Percentiles rank a stretch among this genome's conserved stretches.
Evolutionary conservation across 2,329 filamentous ascomycete genomes (phyloP).

Genomic region (Fusarium cicatricum): DNA sequence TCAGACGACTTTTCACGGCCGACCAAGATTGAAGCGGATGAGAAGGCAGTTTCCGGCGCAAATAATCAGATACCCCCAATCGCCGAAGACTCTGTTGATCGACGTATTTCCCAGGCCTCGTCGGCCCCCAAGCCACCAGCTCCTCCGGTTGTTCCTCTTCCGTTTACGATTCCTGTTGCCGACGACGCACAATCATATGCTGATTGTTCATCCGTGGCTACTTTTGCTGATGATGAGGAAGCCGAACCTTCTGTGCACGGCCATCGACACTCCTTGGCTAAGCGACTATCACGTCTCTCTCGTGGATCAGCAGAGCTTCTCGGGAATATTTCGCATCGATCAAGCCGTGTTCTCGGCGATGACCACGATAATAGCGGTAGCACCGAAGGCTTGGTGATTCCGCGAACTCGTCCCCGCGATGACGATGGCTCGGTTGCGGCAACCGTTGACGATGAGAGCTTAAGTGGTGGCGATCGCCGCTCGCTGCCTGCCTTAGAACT

Average conservation of each 20-base stretch:
- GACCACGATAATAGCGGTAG: slow-evolving; percentile 48
- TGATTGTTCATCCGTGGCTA: slow-evolving; percentile 72
- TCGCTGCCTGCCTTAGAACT: slow-evolving; percentile 37
- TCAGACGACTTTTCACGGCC: slow-evolving; percentile 55
- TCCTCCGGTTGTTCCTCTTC: slow-evolving; percentile 67
- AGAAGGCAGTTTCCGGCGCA: slow-evolving; percentile 35
- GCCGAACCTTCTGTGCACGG: slow-evolving; percentile 34
- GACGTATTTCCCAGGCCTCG: slow-evolving; percentile 35
- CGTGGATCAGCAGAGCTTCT: slow-evolving; percentile 55
- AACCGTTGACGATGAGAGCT: slow-evolving; percentile 63
- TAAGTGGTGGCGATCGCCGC: slow-evolving; percentile 50
- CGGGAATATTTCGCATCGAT: slow-evolving; percentile 53
- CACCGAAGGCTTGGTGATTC: slow-evolving; percentile 56
- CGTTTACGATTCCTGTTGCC: slow-evolving; percentile 66
- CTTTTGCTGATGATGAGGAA: slow-evolving; percentile 70
- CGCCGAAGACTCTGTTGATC: slow-evolving; percentile 23
- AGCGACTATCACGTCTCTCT: slow-evolving; percentile 61
- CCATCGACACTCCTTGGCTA: slow-evolving; percentile 53
- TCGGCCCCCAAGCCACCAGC: slow-evolving; percentile 45
- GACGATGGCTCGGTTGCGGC: slow-evolving; percentile 64
- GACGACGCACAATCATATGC: slow-evolving; percentile 53
- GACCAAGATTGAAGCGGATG: slow-evolving; percentile 32
- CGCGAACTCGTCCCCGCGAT: slow-evolving; percentile 45
- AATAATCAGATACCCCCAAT: slow-evolving; percentile 15
- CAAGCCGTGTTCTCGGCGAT: slow-evolving; percentile 30